Evolutionary conservation across 2,329 filamentous ascomycete genomes (phyloP).

Genomic region (Aspergillus puulaauensis): DNA sequence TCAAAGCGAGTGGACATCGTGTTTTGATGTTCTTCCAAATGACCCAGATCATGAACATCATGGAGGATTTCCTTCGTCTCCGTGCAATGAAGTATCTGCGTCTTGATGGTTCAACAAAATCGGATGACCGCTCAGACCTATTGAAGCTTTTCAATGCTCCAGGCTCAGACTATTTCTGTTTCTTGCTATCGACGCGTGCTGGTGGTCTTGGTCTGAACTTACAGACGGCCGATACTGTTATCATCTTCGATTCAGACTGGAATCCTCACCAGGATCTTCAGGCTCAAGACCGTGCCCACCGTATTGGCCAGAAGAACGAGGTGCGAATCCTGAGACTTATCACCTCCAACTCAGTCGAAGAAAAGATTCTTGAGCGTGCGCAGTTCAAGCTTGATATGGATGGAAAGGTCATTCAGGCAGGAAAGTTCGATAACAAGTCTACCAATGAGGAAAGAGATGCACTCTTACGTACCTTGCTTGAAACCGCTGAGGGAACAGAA

Average conservation of each 20-base stretch:
- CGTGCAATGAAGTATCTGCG: constrained; percentile 83
- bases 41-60: constrained; percentile 99
- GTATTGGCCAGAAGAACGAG: constrained; percentile 99
- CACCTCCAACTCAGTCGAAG: constrained; percentile 94
- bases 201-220: constrained; percentile 96
- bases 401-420: constrained; percentile 97
- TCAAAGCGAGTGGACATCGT: constrained; percentile 84
- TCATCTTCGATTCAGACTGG: constrained; percentile 99
- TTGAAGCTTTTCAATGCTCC: constrained; percentile 87
- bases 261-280: constrained; percentile 99
- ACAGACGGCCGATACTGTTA: constrained; percentile 97
- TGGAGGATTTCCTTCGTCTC: constrained; percentile 94
- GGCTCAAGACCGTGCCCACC: constrained; percentile 98
- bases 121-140: constrained; percentile 91
- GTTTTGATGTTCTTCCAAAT: constrained; percentile 99
- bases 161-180: constrained; percentile 91
- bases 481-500: constrained; percentile 69
- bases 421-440: constrained; percentile 99
- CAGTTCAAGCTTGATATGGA: constrained; percentile 99
- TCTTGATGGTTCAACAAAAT: constrained; percentile 94
- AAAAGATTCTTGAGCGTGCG: constrained; percentile 95
- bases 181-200: constrained; percentile 95
- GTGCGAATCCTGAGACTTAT: constrained; percentile 95
- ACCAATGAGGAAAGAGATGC: constrained; percentile 98
- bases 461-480: constrained; percentile 88